A percentile compares a stretch with the other conserved stretches of the same genome.
Conservation (phyloP, 805 yeast species). For the Yarrowia hollandica region DNA sequence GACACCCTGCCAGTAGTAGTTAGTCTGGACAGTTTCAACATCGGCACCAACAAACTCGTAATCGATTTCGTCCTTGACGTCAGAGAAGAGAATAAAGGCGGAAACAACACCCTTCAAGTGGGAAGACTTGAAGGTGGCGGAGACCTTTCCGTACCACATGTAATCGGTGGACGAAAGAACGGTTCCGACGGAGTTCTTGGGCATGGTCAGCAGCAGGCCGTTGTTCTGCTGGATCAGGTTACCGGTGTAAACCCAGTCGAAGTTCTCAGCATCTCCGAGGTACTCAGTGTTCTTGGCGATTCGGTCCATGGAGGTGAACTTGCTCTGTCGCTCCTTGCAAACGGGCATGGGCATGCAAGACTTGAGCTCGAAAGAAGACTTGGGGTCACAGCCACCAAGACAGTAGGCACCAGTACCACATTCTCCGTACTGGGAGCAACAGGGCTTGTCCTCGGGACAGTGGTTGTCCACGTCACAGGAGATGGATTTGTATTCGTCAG, state of each 20-base stretch:
- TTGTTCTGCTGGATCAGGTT: conserved; percentile 51
- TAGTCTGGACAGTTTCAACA: conserved; percentile 66
- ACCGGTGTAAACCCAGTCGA: conserved; percentile 70
- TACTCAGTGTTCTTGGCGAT: conserved; percentile 46
- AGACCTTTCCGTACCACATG: conserved; percentile 85
- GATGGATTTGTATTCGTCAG: conserved; percentile 35
- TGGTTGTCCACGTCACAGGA: conserved; percentile 53
- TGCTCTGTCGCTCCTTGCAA: conserved; percentile 49
- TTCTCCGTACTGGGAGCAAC: conserved; percentile 78
- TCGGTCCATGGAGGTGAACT: conserved; percentile 40
- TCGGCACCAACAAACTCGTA: conserved; percentile 81
- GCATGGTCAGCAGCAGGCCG: conserved; percentile 72
- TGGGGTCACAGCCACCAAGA: conserved; percentile 85
- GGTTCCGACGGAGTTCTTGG: conserved; percentile 69
- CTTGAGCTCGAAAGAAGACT: conserved; percentile 58
- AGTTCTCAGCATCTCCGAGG: conserved; percentile 68
- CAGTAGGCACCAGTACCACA: conserved; percentile 81
- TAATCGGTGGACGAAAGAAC: conserved; percentile 76
- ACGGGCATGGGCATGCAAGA: conserved; percentile 88
- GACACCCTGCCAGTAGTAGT: conserved; percentile 75
- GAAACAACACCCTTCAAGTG: conserved; percentile 78
- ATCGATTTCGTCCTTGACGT: conserved; percentile 89
- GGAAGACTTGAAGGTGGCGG: conserved; percentile 69
- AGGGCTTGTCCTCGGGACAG: conserved; percentile 81
- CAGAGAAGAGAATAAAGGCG: conserved; percentile 77